Evolutionary conservation across 495 filamentous ascomycete species (phyloP).

Genomic region (Hyaloscypha hepaticicola): DNA sequence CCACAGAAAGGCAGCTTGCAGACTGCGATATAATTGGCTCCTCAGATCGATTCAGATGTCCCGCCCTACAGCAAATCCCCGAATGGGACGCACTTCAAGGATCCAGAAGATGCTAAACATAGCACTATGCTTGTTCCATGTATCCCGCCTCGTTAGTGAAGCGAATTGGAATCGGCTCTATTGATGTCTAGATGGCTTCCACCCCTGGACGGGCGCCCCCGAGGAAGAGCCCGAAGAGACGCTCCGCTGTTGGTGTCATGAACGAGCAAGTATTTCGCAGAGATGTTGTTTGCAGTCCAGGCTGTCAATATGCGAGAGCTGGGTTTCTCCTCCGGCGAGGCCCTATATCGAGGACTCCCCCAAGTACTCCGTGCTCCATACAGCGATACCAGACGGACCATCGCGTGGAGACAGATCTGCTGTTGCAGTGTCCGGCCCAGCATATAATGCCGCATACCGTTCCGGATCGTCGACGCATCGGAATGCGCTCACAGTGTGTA

Average conservation of each 20-base stretch:
- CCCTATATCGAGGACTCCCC: background rate
- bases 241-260: background rate
- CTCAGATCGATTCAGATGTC: background rate
- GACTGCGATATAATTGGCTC: background rate
- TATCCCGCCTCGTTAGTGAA: background rate
- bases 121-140: background rate
- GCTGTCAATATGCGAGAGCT: no score
- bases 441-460: background rate
- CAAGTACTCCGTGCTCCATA: background rate
- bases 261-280: background rate
- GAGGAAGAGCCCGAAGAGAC: background rate
- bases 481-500: no score
- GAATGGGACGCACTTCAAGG: background rate
- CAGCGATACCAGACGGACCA: no score
- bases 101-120: background rate
- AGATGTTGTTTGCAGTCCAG: background rate
- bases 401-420: no score
- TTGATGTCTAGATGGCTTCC: background rate
- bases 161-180: background rate
- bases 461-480: no score
- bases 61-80: background rate
- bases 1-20: background rate
- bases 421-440: background rate
- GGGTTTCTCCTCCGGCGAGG: no score
- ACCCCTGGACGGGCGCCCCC: background rate